Percentiles rank a stretch among this genome's conserved stretches.
Conservation (phyloP, 31 red algal genomes). For the Asparagopsis taxiformis region DNA sequence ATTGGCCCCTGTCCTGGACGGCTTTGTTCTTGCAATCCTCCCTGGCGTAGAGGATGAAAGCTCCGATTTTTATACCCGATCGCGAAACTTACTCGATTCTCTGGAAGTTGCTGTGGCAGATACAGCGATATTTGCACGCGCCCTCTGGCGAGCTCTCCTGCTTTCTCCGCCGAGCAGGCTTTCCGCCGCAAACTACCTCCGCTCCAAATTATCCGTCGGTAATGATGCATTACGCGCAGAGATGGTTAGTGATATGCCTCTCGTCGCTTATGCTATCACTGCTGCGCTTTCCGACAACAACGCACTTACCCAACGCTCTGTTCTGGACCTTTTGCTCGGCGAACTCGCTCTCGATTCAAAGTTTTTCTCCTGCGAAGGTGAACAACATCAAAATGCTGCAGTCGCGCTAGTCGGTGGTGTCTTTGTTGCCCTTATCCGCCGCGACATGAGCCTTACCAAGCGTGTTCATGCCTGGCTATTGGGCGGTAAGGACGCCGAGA, state of each 20-base stretch:
- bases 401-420: constrained; percentile 67
- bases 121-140: constrained; percentile 54
- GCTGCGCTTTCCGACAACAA: constrained; percentile 76
- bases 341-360: constrained; percentile 63
- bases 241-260: constrained; percentile 62
- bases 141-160: constrained; percentile 88
- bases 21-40: constrained; percentile 82
- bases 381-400: constrained; percentile 29
- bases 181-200: constrained; percentile 67
- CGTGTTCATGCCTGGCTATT: constrained; percentile 77
- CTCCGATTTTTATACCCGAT: constrained; percentile 66
- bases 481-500: constrained; percentile 34
- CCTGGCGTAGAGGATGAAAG: constrained; percentile 94
- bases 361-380: constrained; percentile 36
- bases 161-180: constrained; percentile 67
- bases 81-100: constrained; percentile 57
- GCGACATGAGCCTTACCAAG: constrained; percentile 74
- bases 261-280: constrained; percentile 81
- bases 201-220: constrained; percentile 27
- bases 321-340: constrained; percentile 73
- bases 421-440: constrained; percentile 49
- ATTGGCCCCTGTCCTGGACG: constrained; percentile 67
- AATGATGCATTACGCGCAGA: constrained; percentile 24
- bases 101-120: constrained; percentile 44
- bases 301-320: constrained; percentile 67